Evolutionary conservation across 495 filamentous ascomycete species (phyloP).

Genomic region (Aspergillus biplanus): DNA sequence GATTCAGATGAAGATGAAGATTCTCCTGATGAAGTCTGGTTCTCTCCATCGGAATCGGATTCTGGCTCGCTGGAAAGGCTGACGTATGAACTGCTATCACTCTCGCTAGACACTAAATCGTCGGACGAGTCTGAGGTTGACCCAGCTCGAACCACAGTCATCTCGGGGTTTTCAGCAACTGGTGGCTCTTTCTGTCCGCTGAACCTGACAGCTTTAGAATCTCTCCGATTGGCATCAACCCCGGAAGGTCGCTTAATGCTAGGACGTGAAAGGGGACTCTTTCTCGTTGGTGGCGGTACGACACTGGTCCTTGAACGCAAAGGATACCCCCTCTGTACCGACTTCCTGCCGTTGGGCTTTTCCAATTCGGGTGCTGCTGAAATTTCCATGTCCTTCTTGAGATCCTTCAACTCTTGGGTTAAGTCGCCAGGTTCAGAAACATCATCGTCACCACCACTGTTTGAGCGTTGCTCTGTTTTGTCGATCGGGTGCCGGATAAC

Average conservation of each 20-base stretch:
- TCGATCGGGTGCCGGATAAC: conserved; percentile 45
- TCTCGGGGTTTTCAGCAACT: conserved; percentile 7
- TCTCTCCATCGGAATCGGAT: conserved; percentile 9
- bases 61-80: conserved; percentile 30
- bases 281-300: conserved; percentile 15
- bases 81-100: conserved; percentile 25
- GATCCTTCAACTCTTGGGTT: conserved; percentile 45
- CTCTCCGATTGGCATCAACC: conserved; percentile 29
- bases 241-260: background rate
- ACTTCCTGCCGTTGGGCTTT: conserved; percentile 25
- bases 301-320: conserved; percentile 19
- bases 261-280: conserved; percentile 18
- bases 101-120: conserved; percentile 20
- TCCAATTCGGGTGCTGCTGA: conserved; percentile 25
- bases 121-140: conserved; percentile 23
- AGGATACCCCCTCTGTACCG: conserved; percentile 6
- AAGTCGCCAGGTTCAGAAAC: conserved; percentile 43
- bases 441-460: conserved; percentile 38
- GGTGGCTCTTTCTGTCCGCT: conserved; percentile 23
- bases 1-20: conserved; percentile 28
- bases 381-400: conserved; percentile 47
- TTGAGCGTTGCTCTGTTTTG: conserved; percentile 31
- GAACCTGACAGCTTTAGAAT: conserved; percentile 43
- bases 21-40: conserved; percentile 1
- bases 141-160: conserved; percentile 8